phyloP scores from a whole-genome alignment of 2,329 filamentous ascomycete genomes.

The Alternaria burnsii region DNA sequence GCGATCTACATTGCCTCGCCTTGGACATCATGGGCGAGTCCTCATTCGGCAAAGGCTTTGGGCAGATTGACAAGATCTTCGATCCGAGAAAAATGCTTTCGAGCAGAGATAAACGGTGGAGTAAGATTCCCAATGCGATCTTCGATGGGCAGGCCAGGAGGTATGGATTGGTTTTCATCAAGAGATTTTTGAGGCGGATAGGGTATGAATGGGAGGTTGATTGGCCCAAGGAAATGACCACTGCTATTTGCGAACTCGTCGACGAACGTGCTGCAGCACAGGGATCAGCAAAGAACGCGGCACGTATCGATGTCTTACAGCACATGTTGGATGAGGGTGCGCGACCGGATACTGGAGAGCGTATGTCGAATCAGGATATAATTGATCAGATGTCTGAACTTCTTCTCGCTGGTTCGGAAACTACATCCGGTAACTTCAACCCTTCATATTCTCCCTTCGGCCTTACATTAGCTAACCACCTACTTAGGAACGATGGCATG shows the following conservation, averaged over 20 bases:
- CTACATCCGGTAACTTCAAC: not conserved
- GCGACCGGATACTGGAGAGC: slow-evolving; percentile 7
- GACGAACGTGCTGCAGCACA: slow-evolving; percentile 5
- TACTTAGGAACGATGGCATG: slow-evolving; percentile 2
- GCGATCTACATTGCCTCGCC: slow-evolving; percentile 6
- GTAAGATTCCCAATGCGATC: slow-evolving; percentile 2
- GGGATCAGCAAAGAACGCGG: not conserved
- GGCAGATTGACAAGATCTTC: slow-evolving; percentile 10
- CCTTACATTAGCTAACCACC: not conserved
- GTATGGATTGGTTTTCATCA: slow-evolving; percentile 5
- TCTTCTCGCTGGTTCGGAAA: slow-evolving; percentile 5
- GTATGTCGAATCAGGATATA: slow-evolving; percentile 6
- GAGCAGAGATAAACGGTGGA: not conserved
- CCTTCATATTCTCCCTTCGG: not conserved
- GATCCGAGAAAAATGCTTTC: slow-evolving; percentile 1
- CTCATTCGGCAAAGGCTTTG: slow-evolving; percentile 6
- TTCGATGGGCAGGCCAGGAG: slow-evolving; percentile 6
- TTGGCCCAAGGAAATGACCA: slow-evolving; percentile 8
- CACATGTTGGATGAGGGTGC: slow-evolving; percentile 6
- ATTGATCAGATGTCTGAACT: slow-evolving; percentile 8
- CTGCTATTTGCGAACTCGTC: slow-evolving; percentile 10
- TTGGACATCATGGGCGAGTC: slow-evolving; percentile 8
- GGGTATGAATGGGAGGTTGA: slow-evolving; percentile 4
- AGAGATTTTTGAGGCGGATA: slow-evolving; percentile 1
- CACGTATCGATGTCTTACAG: slow-evolving; percentile 7